These are phyloP conservation scores for Sarcomyxa edulis DNA, from an alignment of 768 basidiomycete genomes.

Conservation along the genomic window DNA sequence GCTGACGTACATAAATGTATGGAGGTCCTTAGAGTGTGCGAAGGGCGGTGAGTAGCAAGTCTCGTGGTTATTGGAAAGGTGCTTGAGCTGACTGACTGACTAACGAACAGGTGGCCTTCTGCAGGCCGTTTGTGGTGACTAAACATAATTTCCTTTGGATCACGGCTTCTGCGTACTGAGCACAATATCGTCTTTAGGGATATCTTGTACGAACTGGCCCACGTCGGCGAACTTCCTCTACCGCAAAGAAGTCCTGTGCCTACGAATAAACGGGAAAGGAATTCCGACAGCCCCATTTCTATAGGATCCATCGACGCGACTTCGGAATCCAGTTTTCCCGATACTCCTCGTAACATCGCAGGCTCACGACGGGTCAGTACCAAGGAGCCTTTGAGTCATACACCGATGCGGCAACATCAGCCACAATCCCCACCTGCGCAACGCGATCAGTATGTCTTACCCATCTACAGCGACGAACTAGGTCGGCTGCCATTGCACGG, in stretches of 20 bases:
- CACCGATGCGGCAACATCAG: constrained; percentile 1
- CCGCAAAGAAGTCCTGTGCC: constrained; percentile 11
- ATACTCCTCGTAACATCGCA: constrained; percentile 21
- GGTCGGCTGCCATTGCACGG: constrained; percentile 48
- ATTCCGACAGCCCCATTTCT: constrained; percentile 33
- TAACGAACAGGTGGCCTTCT: constrained; percentile 28
- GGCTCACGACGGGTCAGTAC: constrained; percentile 26
- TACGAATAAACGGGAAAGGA: constrained; percentile 45
- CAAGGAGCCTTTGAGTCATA: constrained; percentile 12
- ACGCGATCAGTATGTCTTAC: too few species aligned
- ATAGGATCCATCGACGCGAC: constrained; percentile 13
- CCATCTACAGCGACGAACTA: constrained; percentile 53
- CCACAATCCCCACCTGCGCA: constrained; percentile 2
- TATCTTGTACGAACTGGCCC: constrained; percentile 15
- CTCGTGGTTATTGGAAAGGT: not conserved
- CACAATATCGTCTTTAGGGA: constrained; percentile 8
- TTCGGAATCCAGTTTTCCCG: constrained; percentile 8
- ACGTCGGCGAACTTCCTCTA: constrained; percentile 13
- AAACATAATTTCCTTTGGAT: not conserved
- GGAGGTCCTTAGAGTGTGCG: constrained; percentile 39
- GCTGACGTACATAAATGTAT: constrained; percentile 58
- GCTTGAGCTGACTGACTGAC: too few species aligned
- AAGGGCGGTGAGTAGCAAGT: constrained; percentile 30
- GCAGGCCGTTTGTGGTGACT: constrained; percentile 36
- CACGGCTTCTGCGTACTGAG: not conserved